These are phyloP conservation scores for Geosmithia flava DNA, from an alignment of 2,329 filamentous ascomycete genomes.

Conservation along the genomic window DNA sequence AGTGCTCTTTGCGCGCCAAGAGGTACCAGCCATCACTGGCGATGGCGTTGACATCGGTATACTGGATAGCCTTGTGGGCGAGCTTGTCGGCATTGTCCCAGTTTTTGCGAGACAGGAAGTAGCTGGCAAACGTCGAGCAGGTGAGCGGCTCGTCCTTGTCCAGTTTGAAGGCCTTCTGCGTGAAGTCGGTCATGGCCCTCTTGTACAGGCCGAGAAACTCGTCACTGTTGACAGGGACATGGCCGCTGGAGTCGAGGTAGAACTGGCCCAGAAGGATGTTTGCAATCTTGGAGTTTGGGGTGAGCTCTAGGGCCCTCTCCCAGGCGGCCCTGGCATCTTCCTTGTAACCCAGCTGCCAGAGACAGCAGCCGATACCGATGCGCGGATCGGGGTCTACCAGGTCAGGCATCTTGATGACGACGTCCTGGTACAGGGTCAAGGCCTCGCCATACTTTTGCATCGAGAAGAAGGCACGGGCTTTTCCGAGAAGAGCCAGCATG, in stretches of 20 bases:
- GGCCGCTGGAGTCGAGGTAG: conserved; percentile 76
- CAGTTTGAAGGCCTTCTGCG: conserved; percentile 83
- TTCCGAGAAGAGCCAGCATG: conserved; percentile 84
- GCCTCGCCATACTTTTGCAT: conserved; percentile 79
- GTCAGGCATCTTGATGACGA: conserved; percentile 73
- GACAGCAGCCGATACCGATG: conserved; percentile 91
- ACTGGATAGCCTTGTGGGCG: conserved; percentile 85
- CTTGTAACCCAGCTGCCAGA: conserved; percentile 93
- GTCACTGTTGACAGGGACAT: conserved; percentile 70
- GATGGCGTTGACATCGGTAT: conserved; percentile 91
- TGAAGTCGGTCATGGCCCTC: conserved; percentile 88
- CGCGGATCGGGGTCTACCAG: conserved; percentile 88
- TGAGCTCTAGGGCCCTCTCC: conserved; percentile 75
- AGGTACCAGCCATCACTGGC: conserved; percentile 97
- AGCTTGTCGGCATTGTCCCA: conserved; percentile 74
- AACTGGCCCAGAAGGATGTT: conserved; percentile 84
- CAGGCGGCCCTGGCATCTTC: conserved; percentile 84
- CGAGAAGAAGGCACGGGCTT: conserved; percentile 76
- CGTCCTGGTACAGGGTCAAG: conserved; percentile 74
- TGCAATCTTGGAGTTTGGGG: conserved; percentile 74
- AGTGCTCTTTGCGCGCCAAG: conserved; percentile 83
- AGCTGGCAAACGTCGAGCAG: conserved; percentile 79
- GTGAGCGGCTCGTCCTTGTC: conserved; percentile 86
- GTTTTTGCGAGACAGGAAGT: conserved; percentile 75
- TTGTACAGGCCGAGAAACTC: conserved; percentile 80